phyloP scores from a whole-genome alignment of 108 stramenopile species.

The Craspedostauros australis region DNA sequence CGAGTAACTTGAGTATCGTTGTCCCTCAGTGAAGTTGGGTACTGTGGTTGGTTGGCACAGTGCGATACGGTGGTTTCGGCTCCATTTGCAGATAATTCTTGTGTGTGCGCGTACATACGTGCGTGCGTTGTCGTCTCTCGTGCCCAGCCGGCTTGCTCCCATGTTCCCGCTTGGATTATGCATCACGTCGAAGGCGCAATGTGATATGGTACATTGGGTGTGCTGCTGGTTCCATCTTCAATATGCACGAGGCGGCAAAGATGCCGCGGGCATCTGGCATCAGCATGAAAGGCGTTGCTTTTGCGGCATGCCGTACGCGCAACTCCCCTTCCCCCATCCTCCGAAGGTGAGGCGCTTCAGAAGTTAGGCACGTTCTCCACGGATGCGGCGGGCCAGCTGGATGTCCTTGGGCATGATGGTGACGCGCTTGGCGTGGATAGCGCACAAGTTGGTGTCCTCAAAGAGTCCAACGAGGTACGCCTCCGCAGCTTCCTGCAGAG shows the following conservation, averaged over 20 bases:
- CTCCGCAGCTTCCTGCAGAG: conserved; percentile 91
- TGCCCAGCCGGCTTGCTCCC: no score
- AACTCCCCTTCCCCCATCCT: background rate
- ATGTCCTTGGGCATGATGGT: conserved; percentile 98
- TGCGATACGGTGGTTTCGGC: no score
- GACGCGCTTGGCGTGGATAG: conserved; percentile 94
- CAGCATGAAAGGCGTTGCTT: no score
- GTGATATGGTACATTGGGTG: background rate
- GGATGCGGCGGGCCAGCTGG: conserved; percentile 79
- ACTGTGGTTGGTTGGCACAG: no score
- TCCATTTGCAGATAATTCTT: no score
- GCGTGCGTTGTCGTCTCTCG: no score
- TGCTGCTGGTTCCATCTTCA: background rate
- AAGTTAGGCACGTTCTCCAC: conserved; percentile 72
- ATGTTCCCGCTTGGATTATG: no score
- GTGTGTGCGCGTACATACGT: no score
- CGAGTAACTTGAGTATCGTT: no score
- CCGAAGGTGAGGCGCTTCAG: background rate
- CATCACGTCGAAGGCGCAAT: background rate
- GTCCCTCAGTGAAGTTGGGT: no score
- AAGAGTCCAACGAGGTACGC: conserved; percentile 91
- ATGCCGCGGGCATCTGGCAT: background rate
- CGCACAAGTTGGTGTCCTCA: conserved; percentile 94
- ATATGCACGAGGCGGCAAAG: background rate
- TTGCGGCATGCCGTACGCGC: background rate